These are phyloP conservation scores for Russula sp. DNA, from an alignment of 768 basidiomycete species.

Conservation along the genomic window DNA sequence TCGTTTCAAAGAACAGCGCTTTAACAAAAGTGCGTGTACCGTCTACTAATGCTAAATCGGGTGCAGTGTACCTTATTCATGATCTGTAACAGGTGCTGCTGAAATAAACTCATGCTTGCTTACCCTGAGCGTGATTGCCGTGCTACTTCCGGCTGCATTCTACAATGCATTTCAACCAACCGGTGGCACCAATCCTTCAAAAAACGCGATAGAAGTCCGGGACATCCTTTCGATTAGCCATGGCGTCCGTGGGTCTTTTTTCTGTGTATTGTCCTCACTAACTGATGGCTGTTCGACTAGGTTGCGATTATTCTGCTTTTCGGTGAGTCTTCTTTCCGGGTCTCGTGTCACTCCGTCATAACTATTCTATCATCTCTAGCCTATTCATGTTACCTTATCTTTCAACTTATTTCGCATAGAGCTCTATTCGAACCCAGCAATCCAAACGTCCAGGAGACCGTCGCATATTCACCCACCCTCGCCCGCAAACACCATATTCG, in stretches of 20 bases:
- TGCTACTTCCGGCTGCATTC: slow-evolving; percentile 76
- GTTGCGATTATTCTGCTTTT: slow-evolving; percentile 49
- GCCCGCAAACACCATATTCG: too few species aligned
- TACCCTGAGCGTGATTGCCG: slow-evolving; percentile 72
- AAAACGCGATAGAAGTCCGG: slow-evolving; percentile 32
- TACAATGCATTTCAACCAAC: slow-evolving; percentile 44
- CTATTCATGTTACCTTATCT: slow-evolving; percentile 46
- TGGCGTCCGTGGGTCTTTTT: slow-evolving; percentile 35
- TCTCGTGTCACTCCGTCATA: neutral
- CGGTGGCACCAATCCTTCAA: slow-evolving; percentile 24
- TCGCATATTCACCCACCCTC: too few species aligned
- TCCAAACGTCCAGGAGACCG: neutral
- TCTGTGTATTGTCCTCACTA: neutral
- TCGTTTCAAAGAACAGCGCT: slow-evolving; percentile 73
- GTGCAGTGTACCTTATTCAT: neutral
- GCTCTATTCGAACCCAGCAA: slow-evolving; percentile 42
- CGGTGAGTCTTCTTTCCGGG: slow-evolving; percentile 33
- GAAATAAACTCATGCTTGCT: slow-evolving; percentile 73
- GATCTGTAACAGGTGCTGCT: slow-evolving; percentile 40
- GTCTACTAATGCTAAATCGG: neutral
- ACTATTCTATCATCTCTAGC: slow-evolving; percentile 31
- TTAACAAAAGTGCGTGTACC: slow-evolving; percentile 54
- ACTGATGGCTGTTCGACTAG: slow-evolving; percentile 27
- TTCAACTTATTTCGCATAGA: slow-evolving; percentile 52
- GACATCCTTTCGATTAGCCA: slow-evolving; percentile 47